Base-by-base conservation (phyloP, 78 protist genomes). In the Dictyostelium firmibasis region DNA sequence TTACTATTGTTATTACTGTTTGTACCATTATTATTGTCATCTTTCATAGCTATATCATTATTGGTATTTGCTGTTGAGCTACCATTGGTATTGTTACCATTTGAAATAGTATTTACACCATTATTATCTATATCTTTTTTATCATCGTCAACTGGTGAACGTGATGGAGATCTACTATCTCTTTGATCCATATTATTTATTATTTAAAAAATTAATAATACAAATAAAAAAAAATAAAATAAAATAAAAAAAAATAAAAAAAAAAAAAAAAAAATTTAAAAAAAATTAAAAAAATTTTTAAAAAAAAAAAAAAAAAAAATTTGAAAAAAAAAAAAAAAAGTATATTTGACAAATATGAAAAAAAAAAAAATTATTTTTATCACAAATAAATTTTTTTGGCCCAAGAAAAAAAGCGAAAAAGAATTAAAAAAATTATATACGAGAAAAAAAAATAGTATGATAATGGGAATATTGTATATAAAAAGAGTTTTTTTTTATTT, bases 131-230 rank as follows among this genome's bases (percentile, higher is more conserved):
- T 41, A 36, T 76, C 38, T 41, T 41, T 76, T 23, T 76, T 33
- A 4, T 76, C 60, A 20, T 76, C 82, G 1, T 76, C 82, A n/a
- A 23, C 53, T 76, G 62, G 44, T 76, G 82, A 41, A 76, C 82
- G 82, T 31, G 82, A 76, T 76, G 57, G 44, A 20, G 83, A 72
- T 84, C 91, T 84, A 64, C 77, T 60, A 23, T 20, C 29, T 35
- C 47, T 77, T 69, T 44, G 70, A 27, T 85, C 91, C 91, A 85
- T 85, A 25, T 18, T 70, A 57, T 23, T 82, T 64, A 57, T 38
- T 83, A 35, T 83, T 64, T 38, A 62, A 83, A 53, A 33, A 83
- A 83, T 57, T 25, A 25, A 31, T 83, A 83, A 60, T 60, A 60
- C 5, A 16, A 64, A 8, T 64, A 25, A 10, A 16, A 25, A 6